Base-by-base conservation (phyloP, 2,329 filamentous ascomycete species). In the Ascochyta lentis region DNA sequence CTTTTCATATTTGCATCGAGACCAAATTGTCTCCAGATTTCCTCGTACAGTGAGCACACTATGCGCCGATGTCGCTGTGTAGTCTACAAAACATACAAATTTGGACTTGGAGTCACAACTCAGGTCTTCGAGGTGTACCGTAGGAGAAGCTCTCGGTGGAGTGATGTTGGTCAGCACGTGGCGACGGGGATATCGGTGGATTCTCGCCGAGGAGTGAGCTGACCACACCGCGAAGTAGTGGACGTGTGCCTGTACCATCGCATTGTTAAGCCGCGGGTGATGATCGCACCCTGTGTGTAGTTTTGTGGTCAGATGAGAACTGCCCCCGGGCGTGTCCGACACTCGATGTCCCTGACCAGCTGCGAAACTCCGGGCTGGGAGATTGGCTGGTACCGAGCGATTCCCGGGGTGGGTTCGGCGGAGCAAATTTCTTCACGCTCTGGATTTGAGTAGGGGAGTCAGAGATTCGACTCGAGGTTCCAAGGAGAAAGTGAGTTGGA, bases 101-200 rank as follows among this genome's bases (percentile, higher is more conserved):
- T 51, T 37, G 47, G 35, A 22, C 23, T n/a, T 23, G 37, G 37
- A 56, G 53, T 56, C 53, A 51, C 38, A 43, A 19, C 7, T 2
- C 7, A 24, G 10, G 19, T 26, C 23, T 22, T 41, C 24, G 16
- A 39, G 22, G 19, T 39, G 26, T 34, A 48, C 39, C 31, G 26
- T 15, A 39, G 22, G 27, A 29, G 26, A 27, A 15, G 15, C 23
- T 6, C 22, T n/a, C 24, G 47, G 47, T 56, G 42, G 47, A 47
- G 42, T 56, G 53, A 51, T 34, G 47, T 51, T 43, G 49, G 47
- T 47, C 45, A 51, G 47, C 53, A 56, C 47, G 53, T 56, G 53
- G 47, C 53, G 13, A 56, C 33, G 47, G 53, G 47, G 42, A 43
- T 42, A 49, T 43, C 46, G 47, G 35, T 42, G 40, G 29, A 16